These are phyloP conservation scores for Acanthamoeba sp. DNA, from an alignment of 208 protist species.

Conservation along the genomic window DNA sequence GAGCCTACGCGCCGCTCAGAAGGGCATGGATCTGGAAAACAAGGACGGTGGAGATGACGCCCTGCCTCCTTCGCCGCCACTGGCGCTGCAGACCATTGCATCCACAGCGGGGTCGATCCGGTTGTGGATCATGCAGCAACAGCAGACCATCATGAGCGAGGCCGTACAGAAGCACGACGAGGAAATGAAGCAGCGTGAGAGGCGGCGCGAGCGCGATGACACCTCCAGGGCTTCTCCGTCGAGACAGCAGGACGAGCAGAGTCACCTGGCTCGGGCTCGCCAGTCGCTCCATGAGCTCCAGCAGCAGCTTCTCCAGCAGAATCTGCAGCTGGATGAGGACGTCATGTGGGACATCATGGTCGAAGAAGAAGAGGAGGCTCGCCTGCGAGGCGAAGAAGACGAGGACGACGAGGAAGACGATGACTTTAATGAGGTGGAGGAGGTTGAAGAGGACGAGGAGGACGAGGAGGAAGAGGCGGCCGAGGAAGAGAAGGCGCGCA, in stretches of 20 bases:
- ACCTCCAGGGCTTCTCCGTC: not conserved
- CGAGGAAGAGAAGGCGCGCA: slow-evolving; percentile 3
- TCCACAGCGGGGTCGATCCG: slow-evolving; percentile 16
- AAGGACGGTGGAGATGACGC: not conserved
- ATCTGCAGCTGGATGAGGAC: slow-evolving; percentile 10
- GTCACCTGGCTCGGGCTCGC: not conserved
- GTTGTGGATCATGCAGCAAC: slow-evolving; percentile 54
- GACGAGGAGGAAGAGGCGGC: slow-evolving; percentile 17
- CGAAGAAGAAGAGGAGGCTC: slow-evolving; percentile 38
- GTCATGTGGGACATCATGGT: slow-evolving; percentile 68
- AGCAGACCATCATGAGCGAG: slow-evolving; percentile 55
- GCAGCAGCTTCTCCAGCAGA: slow-evolving; percentile 5
- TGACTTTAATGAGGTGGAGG: not conserved
- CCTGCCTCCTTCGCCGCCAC: not conserved
- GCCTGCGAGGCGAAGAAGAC: not conserved
- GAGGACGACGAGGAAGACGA: not conserved
- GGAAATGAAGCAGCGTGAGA: not conserved
- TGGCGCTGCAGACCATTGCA: not conserved
- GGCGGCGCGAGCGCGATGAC: not conserved
- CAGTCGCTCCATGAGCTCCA: slow-evolving; percentile 27
- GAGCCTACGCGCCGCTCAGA: not conserved
- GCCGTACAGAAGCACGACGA: slow-evolving; percentile 43
- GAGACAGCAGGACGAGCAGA: not conserved
- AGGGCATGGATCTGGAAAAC: not conserved
- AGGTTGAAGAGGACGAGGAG: slow-evolving; percentile 5